Evolutionary conservation across 2,329 filamentous ascomycete species (phyloP).

Genomic region (Penicillium capsulatum): DNA sequence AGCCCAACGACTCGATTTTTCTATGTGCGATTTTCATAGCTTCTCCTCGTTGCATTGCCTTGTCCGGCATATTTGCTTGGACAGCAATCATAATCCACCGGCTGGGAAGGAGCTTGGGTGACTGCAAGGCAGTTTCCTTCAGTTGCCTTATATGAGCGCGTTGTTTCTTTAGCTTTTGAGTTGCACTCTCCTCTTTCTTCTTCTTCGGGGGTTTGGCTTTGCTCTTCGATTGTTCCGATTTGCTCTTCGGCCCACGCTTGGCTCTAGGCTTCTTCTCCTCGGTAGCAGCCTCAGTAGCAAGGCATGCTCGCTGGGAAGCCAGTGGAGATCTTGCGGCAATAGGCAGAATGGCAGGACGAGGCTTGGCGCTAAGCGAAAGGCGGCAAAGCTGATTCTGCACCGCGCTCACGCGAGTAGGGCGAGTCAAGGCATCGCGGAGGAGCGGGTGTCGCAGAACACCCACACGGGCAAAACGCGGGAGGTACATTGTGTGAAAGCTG

Average conservation of each 20-base stretch:
- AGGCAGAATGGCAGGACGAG: constrained; percentile 13
- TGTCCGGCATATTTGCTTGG: constrained; percentile 17
- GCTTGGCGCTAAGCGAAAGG: constrained; percentile 22
- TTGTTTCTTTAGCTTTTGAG: constrained; percentile 27
- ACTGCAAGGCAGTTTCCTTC: constrained; percentile 31
- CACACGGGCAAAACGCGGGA: constrained; percentile 30
- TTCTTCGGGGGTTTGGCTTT: constrained; percentile 12
- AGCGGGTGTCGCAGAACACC: constrained; percentile 30
- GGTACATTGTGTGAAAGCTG: constrained; percentile 26
- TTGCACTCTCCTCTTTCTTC: constrained; percentile 18
- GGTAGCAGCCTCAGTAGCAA: constrained; percentile 24
- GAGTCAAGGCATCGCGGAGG: constrained; percentile 22
- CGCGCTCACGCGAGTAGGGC: constrained; percentile 25
- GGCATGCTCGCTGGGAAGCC: too few species aligned
- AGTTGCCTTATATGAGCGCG: constrained; percentile 32
- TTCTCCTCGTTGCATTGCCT: too few species aligned
- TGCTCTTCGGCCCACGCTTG: constrained; percentile 24
- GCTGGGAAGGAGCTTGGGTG: constrained; percentile 35
- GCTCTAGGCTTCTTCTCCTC: constrained; percentile 24
- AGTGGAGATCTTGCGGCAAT: constrained; percentile 8
- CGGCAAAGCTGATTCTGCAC: constrained; percentile 27
- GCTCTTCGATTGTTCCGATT: constrained; percentile 31
- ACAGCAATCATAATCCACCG: constrained; percentile 24
- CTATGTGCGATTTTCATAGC: constrained; percentile 18
- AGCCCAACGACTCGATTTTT: constrained; percentile 14